Evolutionary conservation across 768 basidiomycete genomes (phyloP).

Genomic region (Cystoderma amianthinum): DNA sequence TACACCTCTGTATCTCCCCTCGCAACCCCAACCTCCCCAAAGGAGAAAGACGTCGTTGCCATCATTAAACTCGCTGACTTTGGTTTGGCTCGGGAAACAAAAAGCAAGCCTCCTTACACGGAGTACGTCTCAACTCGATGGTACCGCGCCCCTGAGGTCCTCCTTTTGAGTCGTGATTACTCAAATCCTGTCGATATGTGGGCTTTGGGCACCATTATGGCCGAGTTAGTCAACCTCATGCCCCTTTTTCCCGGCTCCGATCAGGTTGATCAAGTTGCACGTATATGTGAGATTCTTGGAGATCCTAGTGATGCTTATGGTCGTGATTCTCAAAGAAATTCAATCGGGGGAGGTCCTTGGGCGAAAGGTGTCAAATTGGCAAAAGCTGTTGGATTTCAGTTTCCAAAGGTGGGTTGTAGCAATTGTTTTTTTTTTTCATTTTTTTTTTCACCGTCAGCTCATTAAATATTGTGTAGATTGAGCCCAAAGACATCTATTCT

Average conservation of each 20-base stretch:
- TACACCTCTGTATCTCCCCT: constrained; percentile 78
- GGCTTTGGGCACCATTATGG: constrained; percentile 98
- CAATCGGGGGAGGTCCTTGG: constrained; percentile 88
- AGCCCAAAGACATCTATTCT: constrained; percentile 58
- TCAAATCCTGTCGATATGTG: constrained; percentile 99
- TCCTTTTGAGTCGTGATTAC: constrained; percentile 87
- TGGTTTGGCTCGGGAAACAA: constrained; percentile 88
- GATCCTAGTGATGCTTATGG: constrained; percentile 87
- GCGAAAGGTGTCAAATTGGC: constrained; percentile 81
- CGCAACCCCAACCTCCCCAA: constrained; percentile 52
- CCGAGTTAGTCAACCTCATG: constrained; percentile 90
- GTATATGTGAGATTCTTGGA: constrained; percentile 90
- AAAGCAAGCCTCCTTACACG: constrained; percentile 88
- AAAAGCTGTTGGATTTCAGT: constrained; percentile 75
- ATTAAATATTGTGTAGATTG: constrained; percentile 33
- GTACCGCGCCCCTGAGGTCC: constrained; percentile 98
- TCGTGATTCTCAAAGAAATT: constrained; percentile 56
- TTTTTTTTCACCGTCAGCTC: constrained; percentile 2
- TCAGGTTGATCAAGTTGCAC: constrained; percentile 87
- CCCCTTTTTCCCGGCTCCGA: constrained; percentile 93
- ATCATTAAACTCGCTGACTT: constrained; percentile 99
- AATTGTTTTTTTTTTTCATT: constrained; percentile 4
- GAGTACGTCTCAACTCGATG: constrained; percentile 99
- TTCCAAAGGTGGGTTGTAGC: constrained; percentile 67
- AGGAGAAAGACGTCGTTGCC: constrained; percentile 91